Evolutionary conservation across 305 asterid genomes (phyloP).

Genomic region (Nicotiana rustica): DNA sequence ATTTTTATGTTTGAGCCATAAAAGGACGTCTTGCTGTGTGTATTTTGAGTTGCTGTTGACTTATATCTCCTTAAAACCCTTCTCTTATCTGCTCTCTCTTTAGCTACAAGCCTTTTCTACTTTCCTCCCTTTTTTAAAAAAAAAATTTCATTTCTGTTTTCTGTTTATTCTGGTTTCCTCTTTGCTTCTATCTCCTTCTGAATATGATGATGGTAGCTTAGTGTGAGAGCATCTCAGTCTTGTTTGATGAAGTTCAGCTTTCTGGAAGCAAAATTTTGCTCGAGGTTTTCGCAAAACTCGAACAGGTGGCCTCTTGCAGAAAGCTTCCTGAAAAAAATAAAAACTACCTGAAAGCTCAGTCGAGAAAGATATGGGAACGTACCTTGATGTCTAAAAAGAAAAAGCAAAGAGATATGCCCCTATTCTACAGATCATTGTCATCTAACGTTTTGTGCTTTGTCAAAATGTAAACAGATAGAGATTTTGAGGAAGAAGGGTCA

Average conservation of each 20-base stretch:
- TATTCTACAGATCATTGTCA: neutral
- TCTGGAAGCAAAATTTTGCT: neutral
- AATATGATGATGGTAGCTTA: neutral
- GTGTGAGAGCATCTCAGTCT: neutral
- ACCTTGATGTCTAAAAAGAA: neutral
- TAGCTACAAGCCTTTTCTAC: neutral
- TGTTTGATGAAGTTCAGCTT: constrained; percentile 13
- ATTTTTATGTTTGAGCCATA: neutral
- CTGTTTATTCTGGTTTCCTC: neutral
- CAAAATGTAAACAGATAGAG: constrained; percentile 65
- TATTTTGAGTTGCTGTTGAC: neutral
- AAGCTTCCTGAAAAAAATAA: neutral
- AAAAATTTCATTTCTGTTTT: neutral
- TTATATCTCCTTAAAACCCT: neutral
- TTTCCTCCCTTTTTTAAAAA: too few relatives aligned
- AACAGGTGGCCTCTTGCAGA: neutral
- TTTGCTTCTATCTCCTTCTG: neutral
- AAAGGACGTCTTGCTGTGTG: neutral
- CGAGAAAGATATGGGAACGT: neutral
- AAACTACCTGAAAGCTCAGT: neutral
- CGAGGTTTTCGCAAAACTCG: neutral
- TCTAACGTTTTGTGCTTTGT: neutral
- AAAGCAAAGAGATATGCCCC: neutral
- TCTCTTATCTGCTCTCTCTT: neutral
- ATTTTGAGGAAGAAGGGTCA: constrained; percentile 95